Percentiles rank a stretch among this genome's conserved stretches.
phyloP scores from a whole-genome alignment of 2,329 filamentous ascomycete genomes.

The Lachnellula subtilissima region DNA sequence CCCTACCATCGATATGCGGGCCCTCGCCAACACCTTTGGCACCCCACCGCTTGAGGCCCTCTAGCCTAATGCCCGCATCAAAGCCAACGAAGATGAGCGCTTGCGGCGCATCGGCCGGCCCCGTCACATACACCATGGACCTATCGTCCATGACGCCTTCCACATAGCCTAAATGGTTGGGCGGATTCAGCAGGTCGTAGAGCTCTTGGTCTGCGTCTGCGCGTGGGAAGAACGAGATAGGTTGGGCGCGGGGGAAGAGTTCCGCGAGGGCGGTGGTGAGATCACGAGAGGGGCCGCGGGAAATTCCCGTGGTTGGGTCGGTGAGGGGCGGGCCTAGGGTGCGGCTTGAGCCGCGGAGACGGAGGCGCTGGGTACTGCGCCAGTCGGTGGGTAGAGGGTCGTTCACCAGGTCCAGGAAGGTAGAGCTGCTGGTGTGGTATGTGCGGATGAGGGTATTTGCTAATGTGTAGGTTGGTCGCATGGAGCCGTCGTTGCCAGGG shows the following conservation, averaged over 20 bases:
- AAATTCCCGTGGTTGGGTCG: constrained; percentile 11
- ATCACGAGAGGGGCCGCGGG: constrained; percentile 12
- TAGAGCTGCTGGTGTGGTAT: constrained; percentile 48
- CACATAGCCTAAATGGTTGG: constrained; percentile 33
- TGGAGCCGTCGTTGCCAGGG: constrained; percentile 40
- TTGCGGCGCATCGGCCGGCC: constrained; percentile 22
- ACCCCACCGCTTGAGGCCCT: constrained; percentile 25
- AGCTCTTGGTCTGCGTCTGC: constrained; percentile 25
- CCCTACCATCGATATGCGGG: constrained; percentile 25
- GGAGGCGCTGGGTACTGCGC: constrained; percentile 35
- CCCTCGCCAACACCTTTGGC: constrained; percentile 24
- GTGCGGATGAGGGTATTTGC: constrained; percentile 49
- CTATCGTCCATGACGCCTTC: constrained; percentile 43
- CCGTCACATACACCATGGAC: constrained; percentile 42
- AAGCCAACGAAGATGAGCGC: constrained; percentile 41
- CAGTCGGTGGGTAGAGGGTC: constrained; percentile 37
- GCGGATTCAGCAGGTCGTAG: constrained; percentile 38
- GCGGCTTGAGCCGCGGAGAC: constrained; percentile 47
- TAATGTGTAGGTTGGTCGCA: constrained; percentile 43
- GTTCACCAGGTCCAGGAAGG: constrained; percentile 58
- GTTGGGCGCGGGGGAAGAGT: constrained; percentile 20
- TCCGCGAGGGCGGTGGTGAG: constrained; percentile 20
- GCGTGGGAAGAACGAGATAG: constrained; percentile 33
- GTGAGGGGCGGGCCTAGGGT: constrained; percentile 31
- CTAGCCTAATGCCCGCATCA: constrained; percentile 37